Conservation (phyloP, 1,139 yeast genomes). For the Debaryomyces psychrophilus region DNA sequence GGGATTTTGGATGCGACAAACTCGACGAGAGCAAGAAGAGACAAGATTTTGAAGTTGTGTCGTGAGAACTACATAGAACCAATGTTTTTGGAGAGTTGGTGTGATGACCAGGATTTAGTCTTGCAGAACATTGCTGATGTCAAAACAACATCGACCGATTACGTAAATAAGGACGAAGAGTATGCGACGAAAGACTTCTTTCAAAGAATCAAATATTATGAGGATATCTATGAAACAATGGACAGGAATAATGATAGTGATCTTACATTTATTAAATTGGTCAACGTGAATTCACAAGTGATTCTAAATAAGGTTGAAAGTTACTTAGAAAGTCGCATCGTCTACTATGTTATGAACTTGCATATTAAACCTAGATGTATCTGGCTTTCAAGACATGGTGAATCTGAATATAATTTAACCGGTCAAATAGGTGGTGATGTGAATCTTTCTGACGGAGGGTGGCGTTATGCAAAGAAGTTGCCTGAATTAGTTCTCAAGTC, state of each 20-base stretch:
- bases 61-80: conserved; percentile 76
- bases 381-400: conserved; percentile 96
- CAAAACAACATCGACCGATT: conserved; percentile 86
- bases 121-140: conserved; percentile 82
- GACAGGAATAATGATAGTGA: conserved; percentile 58
- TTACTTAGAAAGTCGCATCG: conserved; percentile 89
- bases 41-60: conserved; percentile 64
- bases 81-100: conserved; percentile 88
- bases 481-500: conserved; percentile 78
- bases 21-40: conserved; percentile 70
- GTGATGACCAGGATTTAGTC: conserved; percentile 80
- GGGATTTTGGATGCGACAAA: conserved; percentile 91
- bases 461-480: conserved; percentile 78
- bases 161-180: conserved; percentile 70
- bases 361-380: conserved; percentile 91
- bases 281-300: conserved; percentile 86
- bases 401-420: conserved; percentile 85
- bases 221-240: conserved; percentile 74
- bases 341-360: conserved; percentile 92
- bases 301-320: conserved; percentile 85
- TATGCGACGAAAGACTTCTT: conserved; percentile 73
- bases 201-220: conserved; percentile 73
- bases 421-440: conserved; percentile 98
- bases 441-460: conserved; percentile 80
- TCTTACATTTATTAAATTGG: conserved; percentile 80